Base-by-base conservation (phyloP, 1,139 yeast genomes). In the Nadsonia starkeyi-henricii region DNA sequence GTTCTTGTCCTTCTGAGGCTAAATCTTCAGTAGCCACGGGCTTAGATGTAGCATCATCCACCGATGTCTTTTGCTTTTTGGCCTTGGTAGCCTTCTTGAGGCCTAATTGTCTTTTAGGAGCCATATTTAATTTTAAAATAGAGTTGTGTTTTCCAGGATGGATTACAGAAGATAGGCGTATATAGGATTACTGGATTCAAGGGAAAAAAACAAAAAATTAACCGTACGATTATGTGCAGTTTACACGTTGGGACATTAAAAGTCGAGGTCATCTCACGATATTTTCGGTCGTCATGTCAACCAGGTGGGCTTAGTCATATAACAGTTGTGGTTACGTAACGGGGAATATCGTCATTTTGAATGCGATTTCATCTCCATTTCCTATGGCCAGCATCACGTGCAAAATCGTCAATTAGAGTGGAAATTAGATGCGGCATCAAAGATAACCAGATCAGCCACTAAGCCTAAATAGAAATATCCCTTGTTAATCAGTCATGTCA, bases 101-200 rank as follows among this genome's bases (percentile, higher is more conserved):
- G 45, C 96, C 96, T 54, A 84, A 69, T 37, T 89, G 85, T 72
- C 96, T 76, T 61, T 85, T 88, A 43, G 53, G 49, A 15, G 54
- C 50, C 41, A 48, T 46, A 36, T 43, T 46, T 44, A 51, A 49
- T 43, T 20, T n/a, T 12, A 5, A 5, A 5, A 9, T 5, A 5
- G 9, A 23, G 28, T 23, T 23, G 9, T 5, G 28, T 9, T 23
- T 23, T 23, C 28, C 9, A 5, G 8, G 9, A 23, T 5, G 9
- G 9, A 5, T 5, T 23, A 23, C 28, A 23, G 9, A 9, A 23
- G 9, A 23, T 5, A 23, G 28, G 28, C 28, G 9, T 23, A 23
- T n/a, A n/a, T n/a, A n/a, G 9, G 9, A 5, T 5, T 23, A 23
- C 28, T 5, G 9, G 28, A 23, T 5, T 5, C 8, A 23, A 9